Conservation (phyloP, 768 basidiomycete species). For the Leccinum imitatum region DNA sequence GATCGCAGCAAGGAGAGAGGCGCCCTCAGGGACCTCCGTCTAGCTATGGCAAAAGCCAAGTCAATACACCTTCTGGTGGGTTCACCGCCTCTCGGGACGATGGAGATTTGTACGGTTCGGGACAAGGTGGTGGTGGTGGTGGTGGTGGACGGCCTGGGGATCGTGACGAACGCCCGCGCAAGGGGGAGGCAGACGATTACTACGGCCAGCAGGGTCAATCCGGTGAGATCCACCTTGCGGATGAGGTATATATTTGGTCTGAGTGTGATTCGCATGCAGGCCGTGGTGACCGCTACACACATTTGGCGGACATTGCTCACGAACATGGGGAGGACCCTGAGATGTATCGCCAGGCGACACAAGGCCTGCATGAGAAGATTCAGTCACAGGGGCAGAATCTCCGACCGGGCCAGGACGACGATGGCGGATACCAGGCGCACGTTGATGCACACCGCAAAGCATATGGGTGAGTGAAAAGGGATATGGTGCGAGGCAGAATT, state of each 20-base stretch:
- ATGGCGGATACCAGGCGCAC: slow-evolving; percentile 19
- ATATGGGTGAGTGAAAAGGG: slow-evolving; percentile 26
- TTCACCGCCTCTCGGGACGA: slow-evolving; percentile 13
- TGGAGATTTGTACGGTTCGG: slow-evolving; percentile 9
- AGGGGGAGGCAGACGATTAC: slow-evolving; percentile 22
- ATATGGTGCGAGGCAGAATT: neutral
- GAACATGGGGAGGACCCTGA: slow-evolving; percentile 21
- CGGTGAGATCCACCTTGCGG: slow-evolving; percentile 2
- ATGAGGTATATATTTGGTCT: neutral
- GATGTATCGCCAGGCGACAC: slow-evolving; percentile 21
- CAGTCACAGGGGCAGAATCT: slow-evolving; percentile 15
- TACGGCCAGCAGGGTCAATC: slow-evolving; percentile 12
- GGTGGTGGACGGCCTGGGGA: neutral
- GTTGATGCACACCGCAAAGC: slow-evolving; percentile 32
- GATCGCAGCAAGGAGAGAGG: slow-evolving; percentile 5
- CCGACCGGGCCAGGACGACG: neutral
- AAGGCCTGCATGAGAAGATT: slow-evolving; percentile 24
- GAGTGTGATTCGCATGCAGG: slow-evolving; percentile 5
- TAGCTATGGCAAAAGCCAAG: slow-evolving; percentile 5
- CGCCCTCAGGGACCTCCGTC: slow-evolving; percentile 2
- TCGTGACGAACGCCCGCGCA: slow-evolving; percentile 6
- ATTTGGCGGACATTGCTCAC: slow-evolving; percentile 18
- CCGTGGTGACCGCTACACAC: slow-evolving; percentile 20
- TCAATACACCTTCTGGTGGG: slow-evolving; percentile 18
- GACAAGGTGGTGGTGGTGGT: slow-evolving; percentile 5